Percentiles rank a stretch among this genome's conserved stretches.
These are phyloP conservation scores for Jacaranda mimosifolia DNA, from an alignment of 257 asterid genomes.

Conservation along the genomic window DNA sequence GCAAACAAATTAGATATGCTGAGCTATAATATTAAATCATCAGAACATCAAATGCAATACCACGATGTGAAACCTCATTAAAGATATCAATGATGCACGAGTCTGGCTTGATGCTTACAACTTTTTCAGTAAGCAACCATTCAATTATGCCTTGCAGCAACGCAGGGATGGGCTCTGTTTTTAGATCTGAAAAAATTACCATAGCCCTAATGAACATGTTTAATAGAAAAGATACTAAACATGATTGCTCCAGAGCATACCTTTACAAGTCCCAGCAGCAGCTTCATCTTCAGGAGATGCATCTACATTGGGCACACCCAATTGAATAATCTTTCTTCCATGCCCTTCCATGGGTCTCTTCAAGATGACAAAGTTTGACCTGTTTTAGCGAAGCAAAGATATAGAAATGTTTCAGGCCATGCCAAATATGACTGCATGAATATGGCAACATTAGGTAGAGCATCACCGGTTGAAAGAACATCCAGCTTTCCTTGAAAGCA, in stretches of 20 bases:
- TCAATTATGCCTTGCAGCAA: slow-evolving; percentile 71
- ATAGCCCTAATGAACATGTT: slow-evolving; percentile 29
- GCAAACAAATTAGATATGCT: slow-evolving; percentile 39
- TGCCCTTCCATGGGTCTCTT: slow-evolving; percentile 87
- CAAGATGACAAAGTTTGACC: slow-evolving; percentile 69
- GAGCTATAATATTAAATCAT: slow-evolving; percentile 25
- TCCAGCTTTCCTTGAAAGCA: no score
- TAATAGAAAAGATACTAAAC: slow-evolving; percentile 2
- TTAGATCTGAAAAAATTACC: slow-evolving; percentile 61
- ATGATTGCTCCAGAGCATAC: slow-evolving; percentile 43
- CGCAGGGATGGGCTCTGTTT: slow-evolving; percentile 78
- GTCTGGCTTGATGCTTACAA: slow-evolving; percentile 75
- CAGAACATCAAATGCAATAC: slow-evolving; percentile 24
- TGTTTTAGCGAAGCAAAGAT: slow-evolving; percentile 51
- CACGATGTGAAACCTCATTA: slow-evolving; percentile 67
- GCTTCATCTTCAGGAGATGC: slow-evolving; percentile 66
- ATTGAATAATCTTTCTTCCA: slow-evolving; percentile 92
- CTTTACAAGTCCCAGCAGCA: slow-evolving; percentile 54
- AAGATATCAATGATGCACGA: slow-evolving; percentile 79
- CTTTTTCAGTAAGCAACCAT: slow-evolving; percentile 56
- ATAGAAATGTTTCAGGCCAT: slow-evolving; percentile 24
- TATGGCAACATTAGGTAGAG: no score
- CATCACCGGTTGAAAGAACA: no score
- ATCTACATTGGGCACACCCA: slow-evolving; percentile 75
- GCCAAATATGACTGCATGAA: slow-evolving; percentile 11